Percentiles rank a stretch among this genome's conserved stretches.
Evolutionary conservation across 78 protist genomes (phyloP).

Genomic region (Polysphondylium violaceum): DNA sequence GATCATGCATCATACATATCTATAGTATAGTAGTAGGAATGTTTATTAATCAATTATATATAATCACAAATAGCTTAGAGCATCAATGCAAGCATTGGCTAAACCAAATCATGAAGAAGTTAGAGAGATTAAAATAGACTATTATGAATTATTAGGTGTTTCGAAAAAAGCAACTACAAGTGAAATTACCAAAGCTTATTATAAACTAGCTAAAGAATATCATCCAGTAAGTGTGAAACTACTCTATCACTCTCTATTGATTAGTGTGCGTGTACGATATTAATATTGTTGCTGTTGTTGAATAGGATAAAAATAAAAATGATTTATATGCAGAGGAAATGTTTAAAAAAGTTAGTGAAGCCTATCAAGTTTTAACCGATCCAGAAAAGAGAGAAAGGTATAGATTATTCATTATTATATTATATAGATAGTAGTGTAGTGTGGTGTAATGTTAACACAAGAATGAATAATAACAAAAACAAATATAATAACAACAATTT

Average conservation of each 20-base stretch:
- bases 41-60: not conserved
- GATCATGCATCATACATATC: no score
- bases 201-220: conserved; percentile 71
- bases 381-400: conserved; percentile 50
- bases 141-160: conserved; percentile 48
- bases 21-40: not conserved
- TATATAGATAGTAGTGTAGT: no score
- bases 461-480: no score
- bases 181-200: conserved; percentile 65
- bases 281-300: no score
- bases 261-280: not conserved
- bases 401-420: not conserved
- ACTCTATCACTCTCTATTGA: not conserved
- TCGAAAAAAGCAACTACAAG: conserved; percentile 26
- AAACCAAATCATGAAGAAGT: conserved; percentile 1
- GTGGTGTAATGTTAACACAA: no score
- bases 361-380: conserved; percentile 60
- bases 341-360: conserved; percentile 76
- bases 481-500: not conserved
- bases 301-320: conserved; percentile 59
- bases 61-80: conserved; percentile 3
- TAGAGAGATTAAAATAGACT: conserved; percentile 15
- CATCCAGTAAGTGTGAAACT: conserved; percentile 34
- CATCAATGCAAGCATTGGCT: conserved; percentile 34
- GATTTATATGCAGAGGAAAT: conserved; percentile 77